Evolutionary conservation across 2,329 filamentous ascomycete species (phyloP).

Genomic region (Penicillium palitans): DNA sequence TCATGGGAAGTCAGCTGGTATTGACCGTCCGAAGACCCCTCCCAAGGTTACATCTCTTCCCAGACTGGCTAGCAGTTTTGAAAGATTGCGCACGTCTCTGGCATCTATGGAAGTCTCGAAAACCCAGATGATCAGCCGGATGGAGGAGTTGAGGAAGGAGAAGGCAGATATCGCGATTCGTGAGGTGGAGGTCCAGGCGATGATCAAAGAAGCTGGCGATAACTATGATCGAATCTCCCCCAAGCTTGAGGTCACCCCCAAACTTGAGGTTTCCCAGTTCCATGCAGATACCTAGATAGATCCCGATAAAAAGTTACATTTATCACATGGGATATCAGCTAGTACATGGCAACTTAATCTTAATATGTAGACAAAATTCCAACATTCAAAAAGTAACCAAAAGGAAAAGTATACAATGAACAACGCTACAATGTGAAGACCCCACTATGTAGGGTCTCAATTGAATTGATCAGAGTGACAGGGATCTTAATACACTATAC

Average conservation of each 20-base stretch:
- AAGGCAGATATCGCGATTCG: conserved; percentile 66
- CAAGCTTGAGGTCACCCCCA: not conserved
- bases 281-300: not conserved
- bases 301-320: too few relatives aligned
- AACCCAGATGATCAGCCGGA: conserved; percentile 59
- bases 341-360: not conserved
- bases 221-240: conserved; percentile 51
- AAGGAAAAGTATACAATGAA: not conserved
- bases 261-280: not conserved
- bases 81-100: conserved; percentile 62
- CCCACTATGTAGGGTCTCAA: too few relatives aligned
- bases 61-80: conserved; percentile 66
- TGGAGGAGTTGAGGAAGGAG: conserved; percentile 68
- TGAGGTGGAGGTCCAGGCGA: conserved; percentile 75
- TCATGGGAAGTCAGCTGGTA: conserved; percentile 38
- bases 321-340: not conserved
- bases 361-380: too few relatives aligned
- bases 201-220: conserved; percentile 78
- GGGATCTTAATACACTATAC: too few relatives aligned
- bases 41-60: conserved; percentile 78
- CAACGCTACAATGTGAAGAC: not conserved
- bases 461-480: too few relatives aligned
- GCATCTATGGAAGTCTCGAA: conserved; percentile 64
- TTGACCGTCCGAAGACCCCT: conserved; percentile 56
- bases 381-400: not conserved